Evolutionary conservation across 225 moss, liverwort and hornwort species (phyloP).

Genomic region (Neckera pumila): DNA sequence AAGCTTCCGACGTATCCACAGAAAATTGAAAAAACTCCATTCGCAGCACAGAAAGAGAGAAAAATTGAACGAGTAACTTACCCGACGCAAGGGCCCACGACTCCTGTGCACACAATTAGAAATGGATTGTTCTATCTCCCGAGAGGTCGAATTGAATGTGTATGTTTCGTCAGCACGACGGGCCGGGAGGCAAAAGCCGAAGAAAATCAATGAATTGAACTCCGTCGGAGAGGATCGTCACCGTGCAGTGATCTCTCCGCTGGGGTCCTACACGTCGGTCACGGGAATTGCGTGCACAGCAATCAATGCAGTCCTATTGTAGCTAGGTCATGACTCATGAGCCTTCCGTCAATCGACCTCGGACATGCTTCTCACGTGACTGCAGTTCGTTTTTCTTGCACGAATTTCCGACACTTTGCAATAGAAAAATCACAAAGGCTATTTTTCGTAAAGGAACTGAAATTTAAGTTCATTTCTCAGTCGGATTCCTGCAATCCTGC

Average conservation of each 20-base stretch:
- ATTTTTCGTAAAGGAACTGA: background rate
- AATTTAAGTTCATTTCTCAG: background rate
- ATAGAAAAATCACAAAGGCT: too few species aligned
- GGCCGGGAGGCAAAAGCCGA: background rate
- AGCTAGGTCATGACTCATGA: background rate
- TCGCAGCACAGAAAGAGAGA: background rate
- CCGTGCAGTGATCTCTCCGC: background rate
- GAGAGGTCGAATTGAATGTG: background rate
- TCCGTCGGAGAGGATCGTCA: background rate
- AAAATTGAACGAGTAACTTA: background rate
- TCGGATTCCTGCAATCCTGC: background rate
- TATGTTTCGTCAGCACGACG: background rate
- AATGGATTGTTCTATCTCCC: background rate
- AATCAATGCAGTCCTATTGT: background rate
- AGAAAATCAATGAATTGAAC: background rate
- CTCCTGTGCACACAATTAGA: background rate
- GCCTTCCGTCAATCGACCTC: background rate
- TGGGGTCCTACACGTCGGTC: background rate
- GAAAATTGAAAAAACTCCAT: background rate
- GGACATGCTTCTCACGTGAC: background rate
- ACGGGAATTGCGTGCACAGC: background rate
- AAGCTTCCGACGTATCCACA: background rate
- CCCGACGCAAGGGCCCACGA: background rate
- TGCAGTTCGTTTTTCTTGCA: background rate
- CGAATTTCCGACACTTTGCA: background rate